These are phyloP conservation scores for Penicillium flavigenum DNA, from an alignment of 495 filamentous ascomycete species.

Conservation along the genomic window DNA sequence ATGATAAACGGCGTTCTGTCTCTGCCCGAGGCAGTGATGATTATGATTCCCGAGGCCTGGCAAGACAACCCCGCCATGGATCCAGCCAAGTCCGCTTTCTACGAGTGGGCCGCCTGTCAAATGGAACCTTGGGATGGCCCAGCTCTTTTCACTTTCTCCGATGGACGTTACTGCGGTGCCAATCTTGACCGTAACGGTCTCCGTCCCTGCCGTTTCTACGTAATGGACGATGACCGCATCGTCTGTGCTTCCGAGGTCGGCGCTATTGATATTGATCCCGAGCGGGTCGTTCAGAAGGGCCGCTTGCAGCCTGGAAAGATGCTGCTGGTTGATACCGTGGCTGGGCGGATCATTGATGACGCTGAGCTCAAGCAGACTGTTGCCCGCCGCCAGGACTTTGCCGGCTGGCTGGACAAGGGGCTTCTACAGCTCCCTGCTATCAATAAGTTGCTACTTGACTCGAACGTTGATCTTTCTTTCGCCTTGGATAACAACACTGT, in stretches of 20 bases:
- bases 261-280: slow-evolving; percentile 87
- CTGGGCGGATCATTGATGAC: slow-evolving; percentile 95
- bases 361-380: slow-evolving; percentile 90
- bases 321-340: slow-evolving; percentile 94
- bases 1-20: slow-evolving; percentile 97
- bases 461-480: slow-evolving; percentile 61
- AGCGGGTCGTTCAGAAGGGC: slow-evolving; percentile 90
- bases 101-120: slow-evolving; percentile 98
- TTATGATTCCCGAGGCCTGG: slow-evolving; percentile 99
- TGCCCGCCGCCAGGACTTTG: slow-evolving; percentile 80
- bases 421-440: slow-evolving; percentile 81
- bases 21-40: slow-evolving; percentile 95
- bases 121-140: slow-evolving; percentile 99
- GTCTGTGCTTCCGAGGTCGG: slow-evolving; percentile 98
- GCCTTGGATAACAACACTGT: slow-evolving; percentile 70
- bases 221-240: slow-evolving; percentile 97
- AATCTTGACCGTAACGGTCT: slow-evolving; percentile 98
- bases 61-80: slow-evolving; percentile 93
- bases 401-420: slow-evolving; percentile 83
- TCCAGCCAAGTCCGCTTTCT: slow-evolving; percentile 95
- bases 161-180: slow-evolving; percentile 96
- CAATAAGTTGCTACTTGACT: slow-evolving; percentile 54
- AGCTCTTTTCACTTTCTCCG: slow-evolving; percentile 96
- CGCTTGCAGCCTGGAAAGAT: slow-evolving; percentile 95
- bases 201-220: slow-evolving; percentile 96